phyloP scores from a whole-genome alignment of 106 monocot species.

The Dendrobium catenatum region DNA sequence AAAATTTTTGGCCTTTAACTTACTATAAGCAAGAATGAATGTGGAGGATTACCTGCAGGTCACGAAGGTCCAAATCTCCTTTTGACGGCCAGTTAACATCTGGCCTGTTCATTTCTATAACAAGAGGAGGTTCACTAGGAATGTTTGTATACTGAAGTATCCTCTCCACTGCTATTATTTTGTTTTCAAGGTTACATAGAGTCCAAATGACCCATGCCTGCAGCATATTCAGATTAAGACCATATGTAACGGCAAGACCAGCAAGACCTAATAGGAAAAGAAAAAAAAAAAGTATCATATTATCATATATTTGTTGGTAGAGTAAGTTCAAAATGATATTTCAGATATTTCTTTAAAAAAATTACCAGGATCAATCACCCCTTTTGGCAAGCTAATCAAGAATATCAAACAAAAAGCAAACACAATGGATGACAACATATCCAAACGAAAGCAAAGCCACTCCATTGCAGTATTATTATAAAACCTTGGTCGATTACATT shows the following conservation, averaged over 20 bases:
- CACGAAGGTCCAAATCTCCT: slow-evolving; percentile 22
- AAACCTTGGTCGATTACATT: slow-evolving; percentile 57
- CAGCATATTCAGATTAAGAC: slow-evolving; percentile 63
- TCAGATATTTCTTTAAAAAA: background rate
- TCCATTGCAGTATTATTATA: slow-evolving; percentile 55
- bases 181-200: slow-evolving; percentile 53
- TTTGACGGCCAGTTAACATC: slow-evolving; percentile 51
- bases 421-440: slow-evolving; percentile 48
- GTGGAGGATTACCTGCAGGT: slow-evolving; percentile 2
- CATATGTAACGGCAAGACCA: slow-evolving; percentile 83
- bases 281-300: background rate
- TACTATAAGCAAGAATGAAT: background rate
- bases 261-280: slow-evolving; percentile 43
- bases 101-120: slow-evolving; percentile 32
- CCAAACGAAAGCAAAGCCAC: slow-evolving; percentile 48
- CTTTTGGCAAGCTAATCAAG: background rate
- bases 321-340: background rate
- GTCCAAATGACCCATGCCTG: slow-evolving; percentile 63
- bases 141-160: slow-evolving; percentile 78
- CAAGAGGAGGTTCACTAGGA: slow-evolving; percentile 70
- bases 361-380: background rate
- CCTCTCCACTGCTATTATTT: slow-evolving; percentile 47
- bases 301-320: background rate
- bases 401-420: slow-evolving; percentile 6
- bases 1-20: background rate